These are phyloP conservation scores for Penicillium desertorum DNA, from an alignment of 495 filamentous ascomycete genomes.

Conservation along the genomic window DNA sequence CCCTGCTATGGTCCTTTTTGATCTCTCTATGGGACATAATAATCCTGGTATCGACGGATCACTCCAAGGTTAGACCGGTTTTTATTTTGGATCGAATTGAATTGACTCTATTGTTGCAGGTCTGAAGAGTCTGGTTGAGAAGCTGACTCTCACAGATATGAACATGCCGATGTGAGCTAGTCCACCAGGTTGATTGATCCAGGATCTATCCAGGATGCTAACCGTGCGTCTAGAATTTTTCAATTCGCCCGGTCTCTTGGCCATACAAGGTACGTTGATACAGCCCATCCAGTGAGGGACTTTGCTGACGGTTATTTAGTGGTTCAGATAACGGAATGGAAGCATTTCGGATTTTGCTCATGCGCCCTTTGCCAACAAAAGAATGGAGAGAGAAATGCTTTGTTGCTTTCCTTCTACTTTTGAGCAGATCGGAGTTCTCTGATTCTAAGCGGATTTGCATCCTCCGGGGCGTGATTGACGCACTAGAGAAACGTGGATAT, in stretches of 20 bases:
- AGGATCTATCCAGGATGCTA: no score
- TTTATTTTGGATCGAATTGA: background rate
- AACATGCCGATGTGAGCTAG: constrained; percentile 1
- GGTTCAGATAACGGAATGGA: constrained; percentile 26
- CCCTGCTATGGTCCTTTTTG: background rate
- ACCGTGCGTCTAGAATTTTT: background rate
- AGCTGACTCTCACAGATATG: background rate
- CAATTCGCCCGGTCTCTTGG: constrained; percentile 1
- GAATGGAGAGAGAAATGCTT: constrained; percentile 65
- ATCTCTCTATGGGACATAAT: background rate
- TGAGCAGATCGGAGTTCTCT: constrained; percentile 52
- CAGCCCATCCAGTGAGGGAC: no score
- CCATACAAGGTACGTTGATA: background rate
- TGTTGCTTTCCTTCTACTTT: constrained; percentile 50
- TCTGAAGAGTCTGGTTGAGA: background rate
- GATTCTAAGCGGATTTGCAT: constrained; percentile 18
- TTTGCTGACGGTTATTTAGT: constrained; percentile 1
- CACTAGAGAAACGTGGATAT: constrained; percentile 32
- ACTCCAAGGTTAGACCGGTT: background rate
- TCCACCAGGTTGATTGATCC: background rate
- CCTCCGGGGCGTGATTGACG: constrained; percentile 41
- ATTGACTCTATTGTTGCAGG: background rate
- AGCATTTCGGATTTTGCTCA: constrained; percentile 57
- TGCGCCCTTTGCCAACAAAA: constrained; percentile 36
- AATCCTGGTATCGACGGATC: background rate